Conservation (phyloP, 495 filamentous ascomycete genomes). For the Sporormia fimetaria region DNA sequence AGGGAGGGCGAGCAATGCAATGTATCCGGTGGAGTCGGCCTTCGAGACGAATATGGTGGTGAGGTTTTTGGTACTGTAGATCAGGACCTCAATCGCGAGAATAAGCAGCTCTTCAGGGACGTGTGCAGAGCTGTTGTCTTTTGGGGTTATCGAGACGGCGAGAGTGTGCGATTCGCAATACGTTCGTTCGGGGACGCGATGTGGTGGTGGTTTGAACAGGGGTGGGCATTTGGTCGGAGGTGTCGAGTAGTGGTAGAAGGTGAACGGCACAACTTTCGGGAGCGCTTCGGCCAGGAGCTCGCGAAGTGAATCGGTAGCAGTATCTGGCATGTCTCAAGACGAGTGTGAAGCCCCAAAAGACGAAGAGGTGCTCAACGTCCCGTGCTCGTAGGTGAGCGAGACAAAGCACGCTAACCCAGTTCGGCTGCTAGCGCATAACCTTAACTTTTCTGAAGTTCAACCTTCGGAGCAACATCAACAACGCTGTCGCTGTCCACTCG, state of each 20-base stretch:
- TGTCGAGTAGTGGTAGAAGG: conserved; percentile 78
- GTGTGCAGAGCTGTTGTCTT: background rate
- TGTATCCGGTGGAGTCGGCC: conserved; percentile 87
- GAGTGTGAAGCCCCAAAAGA: background rate
- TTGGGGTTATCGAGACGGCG: conserved; percentile 46
- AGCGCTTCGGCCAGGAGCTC: conserved; percentile 54
- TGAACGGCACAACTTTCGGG: conserved; percentile 57
- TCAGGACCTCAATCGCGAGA: conserved; percentile 58
- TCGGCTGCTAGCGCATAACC: conserved; percentile 11
- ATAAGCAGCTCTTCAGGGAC: conserved; percentile 36
- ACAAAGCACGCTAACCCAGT: too few relatives aligned
- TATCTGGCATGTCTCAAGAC: conserved; percentile 1
- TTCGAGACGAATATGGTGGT: conserved; percentile 93
- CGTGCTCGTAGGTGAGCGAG: too few relatives aligned
- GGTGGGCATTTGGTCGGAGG: conserved; percentile 59
- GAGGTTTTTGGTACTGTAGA: conserved; percentile 62
- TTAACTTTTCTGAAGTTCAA: conserved; percentile 1
- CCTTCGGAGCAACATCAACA: too few relatives aligned
- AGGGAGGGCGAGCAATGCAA: conserved; percentile 52
- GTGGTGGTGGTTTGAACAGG: conserved; percentile 69
- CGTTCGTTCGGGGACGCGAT: conserved; percentile 55
- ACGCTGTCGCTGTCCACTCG: background rate
- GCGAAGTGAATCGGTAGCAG: conserved; percentile 8
- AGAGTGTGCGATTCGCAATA: conserved; percentile 86
- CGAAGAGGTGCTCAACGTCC: background rate